Evolutionary conservation across 2,329 filamentous ascomycete genomes (phyloP).

Genomic region (Sclerotinia borealis): DNA sequence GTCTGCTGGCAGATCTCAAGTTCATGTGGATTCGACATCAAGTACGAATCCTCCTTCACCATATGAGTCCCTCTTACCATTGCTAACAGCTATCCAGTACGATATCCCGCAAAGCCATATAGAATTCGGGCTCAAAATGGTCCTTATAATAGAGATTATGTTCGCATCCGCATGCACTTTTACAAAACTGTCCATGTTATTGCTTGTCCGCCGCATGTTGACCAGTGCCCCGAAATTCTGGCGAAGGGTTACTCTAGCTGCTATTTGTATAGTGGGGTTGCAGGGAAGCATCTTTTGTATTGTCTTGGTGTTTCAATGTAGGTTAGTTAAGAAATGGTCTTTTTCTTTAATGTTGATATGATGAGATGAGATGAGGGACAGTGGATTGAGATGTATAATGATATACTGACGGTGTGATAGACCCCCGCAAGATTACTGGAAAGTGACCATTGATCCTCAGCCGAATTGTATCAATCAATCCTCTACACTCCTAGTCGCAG

Average conservation of each 20-base stretch:
- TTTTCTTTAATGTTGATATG: background rate
- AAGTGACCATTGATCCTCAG: slow-evolving; percentile 29
- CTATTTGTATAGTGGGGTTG: slow-evolving; percentile 19
- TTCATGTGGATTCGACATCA: slow-evolving; percentile 37
- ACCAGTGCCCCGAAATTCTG: slow-evolving; percentile 21
- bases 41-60: background rate
- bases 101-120: slow-evolving; percentile 34
- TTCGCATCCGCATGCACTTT: slow-evolving; percentile 34
- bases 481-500: slow-evolving; percentile 46
- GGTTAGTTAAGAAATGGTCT: slow-evolving; percentile 14
- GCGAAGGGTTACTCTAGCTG: slow-evolving; percentile 20
- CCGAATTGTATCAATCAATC: slow-evolving; percentile 43
- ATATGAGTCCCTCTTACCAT: background rate
- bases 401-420: slow-evolving; percentile 15
- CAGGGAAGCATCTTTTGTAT: slow-evolving; percentile 26
- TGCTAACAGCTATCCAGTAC: slow-evolving; percentile 28
- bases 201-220: slow-evolving; percentile 26
- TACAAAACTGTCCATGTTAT: slow-evolving; percentile 37
- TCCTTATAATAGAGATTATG: slow-evolving; percentile 35
- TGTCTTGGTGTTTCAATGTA: slow-evolving; percentile 25
- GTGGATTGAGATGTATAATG: background rate
- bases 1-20: slow-evolving; percentile 32
- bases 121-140: slow-evolving; percentile 35
- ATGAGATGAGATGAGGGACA: background rate
- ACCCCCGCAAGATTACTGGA: slow-evolving; percentile 38